Conservation (phyloP, 306 rosid genomes). For the Dryas drummondii region DNA sequence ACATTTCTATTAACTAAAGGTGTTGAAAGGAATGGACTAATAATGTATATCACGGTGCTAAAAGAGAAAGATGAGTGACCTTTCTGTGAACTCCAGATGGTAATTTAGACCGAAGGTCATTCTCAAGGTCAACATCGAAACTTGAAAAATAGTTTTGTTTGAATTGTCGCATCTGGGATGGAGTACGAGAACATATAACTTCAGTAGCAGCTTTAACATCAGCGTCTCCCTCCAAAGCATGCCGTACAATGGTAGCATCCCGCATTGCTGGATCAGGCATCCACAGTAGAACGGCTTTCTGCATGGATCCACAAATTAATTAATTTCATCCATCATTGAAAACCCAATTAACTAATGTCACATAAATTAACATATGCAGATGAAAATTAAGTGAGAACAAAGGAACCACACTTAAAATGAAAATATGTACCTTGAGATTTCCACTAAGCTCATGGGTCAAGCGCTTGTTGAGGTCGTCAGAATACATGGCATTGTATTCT, state of each 20-base stretch:
- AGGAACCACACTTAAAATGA: too few species aligned
- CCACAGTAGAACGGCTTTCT: conserved; percentile 78
- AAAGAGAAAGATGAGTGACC: conserved; percentile 25
- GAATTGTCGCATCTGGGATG: conserved; percentile 70
- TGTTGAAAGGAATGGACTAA: too few species aligned
- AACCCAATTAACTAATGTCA: too few species aligned
- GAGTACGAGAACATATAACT: conserved; percentile 72
- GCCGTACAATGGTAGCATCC: conserved; percentile 53
- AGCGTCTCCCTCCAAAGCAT: conserved; percentile 34
- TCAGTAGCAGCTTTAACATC: conserved; percentile 67
- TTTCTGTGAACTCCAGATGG: conserved; percentile 66
- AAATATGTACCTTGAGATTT: conserved; percentile 51
- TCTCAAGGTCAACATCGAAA: conserved; percentile 48
- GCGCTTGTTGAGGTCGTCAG: conserved; percentile 64
- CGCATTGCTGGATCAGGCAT: conserved; percentile 75
- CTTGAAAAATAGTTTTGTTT: conserved; percentile 56
- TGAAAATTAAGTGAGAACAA: too few species aligned
- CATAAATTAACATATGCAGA: too few species aligned
- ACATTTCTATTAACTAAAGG: too few species aligned
- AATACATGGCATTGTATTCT: conserved; percentile 57
- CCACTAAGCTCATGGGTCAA: conserved; percentile 67
- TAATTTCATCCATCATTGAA: not conserved
- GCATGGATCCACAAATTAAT: conserved; percentile 8
- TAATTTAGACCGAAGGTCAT: conserved; percentile 46
- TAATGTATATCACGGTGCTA: too few species aligned